Base-by-base conservation (phyloP, 352 stramenopile genomes). In the Globisporangium yorkense region DNA sequence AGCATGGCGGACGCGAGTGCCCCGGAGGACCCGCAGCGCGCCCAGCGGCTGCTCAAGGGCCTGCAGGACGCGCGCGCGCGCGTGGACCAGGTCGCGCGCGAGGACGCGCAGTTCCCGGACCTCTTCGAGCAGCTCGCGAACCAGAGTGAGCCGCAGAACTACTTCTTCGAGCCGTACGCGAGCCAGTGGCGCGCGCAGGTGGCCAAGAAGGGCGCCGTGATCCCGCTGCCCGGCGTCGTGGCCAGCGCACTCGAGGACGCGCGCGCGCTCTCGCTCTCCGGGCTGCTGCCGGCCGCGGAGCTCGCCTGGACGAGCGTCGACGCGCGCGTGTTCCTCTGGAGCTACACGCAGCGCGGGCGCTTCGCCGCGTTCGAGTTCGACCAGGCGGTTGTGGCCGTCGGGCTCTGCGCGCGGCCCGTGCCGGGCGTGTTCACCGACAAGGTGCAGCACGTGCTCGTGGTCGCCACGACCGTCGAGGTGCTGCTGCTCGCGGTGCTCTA, bases 271-370 rank as follows among this genome's bases (percentile, higher is more conserved):
- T 87, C 81, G 40, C 81, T 98, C 9, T 98, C 97, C 68, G 96
- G 96, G 9, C 63, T 99, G 12, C 72, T 98, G 43, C 79, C 90
- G 15, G 74, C 94, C 31, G 87, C 97, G 10, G 70, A 95, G 68
- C 77, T 97, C 47, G 96, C 89, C 29, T 99, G 96, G 96, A 90
- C 97, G 54, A 96, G 78, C n/a, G 81, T 98, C 24, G 96, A 99
- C 71, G 80, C 95, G 41, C 83, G 81, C 0, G 72, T 99, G 16
- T 98, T 97, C 61, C 72, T 99, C 12, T 99, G 96, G 96, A 92
- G 89, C 60, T 98, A 98, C 76, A 74, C 72, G 3, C 67, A 87
- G 40, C 74, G 74, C 43, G 82, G 74, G 15, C 78, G 78, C 50
- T 97, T 96, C 56, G 86, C 74, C n/a, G 77, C 84, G 24, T 98